Percentiles rank a stretch among this genome's conserved stretches.
Evolutionary conservation across 352 stramenopile genomes (phyloP).

Genomic region (Thalassiosira livingstoniorum): DNA sequence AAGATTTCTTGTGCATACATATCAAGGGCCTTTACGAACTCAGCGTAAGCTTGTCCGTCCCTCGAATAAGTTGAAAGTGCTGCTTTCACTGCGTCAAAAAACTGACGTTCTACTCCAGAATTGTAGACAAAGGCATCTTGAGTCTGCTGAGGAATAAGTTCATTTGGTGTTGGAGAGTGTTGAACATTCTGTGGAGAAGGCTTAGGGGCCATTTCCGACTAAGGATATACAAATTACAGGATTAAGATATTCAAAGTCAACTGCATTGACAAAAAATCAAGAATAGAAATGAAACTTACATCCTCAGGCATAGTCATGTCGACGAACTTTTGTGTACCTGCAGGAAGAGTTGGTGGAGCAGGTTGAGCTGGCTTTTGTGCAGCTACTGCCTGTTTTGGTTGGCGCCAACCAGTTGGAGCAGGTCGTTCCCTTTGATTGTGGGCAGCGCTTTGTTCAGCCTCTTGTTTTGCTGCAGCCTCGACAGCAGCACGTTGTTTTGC

Average conservation of each 20-base stretch:
- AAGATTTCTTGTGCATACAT: constrained; percentile 98
- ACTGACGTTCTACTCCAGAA: constrained; percentile 84
- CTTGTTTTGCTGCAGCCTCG: constrained; percentile 46
- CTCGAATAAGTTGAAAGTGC: constrained; percentile 77
- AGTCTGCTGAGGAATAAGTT: constrained; percentile 11
- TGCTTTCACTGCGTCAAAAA: constrained; percentile 84
- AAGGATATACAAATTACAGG: neutral
- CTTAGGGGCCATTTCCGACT: constrained; percentile 32
- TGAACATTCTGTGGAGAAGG: constrained; percentile 18
- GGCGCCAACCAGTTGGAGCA: constrained; percentile 49
- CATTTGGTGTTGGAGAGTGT: constrained; percentile 4
- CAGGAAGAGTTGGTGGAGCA: constrained; percentile 27
- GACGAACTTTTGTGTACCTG: constrained; percentile 67
- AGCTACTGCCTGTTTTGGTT: constrained; percentile 17
- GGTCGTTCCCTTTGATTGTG: constrained; percentile 21
- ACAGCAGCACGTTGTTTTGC: constrained; percentile 77
- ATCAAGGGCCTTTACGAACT: constrained; percentile 99
- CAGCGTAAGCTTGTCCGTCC: constrained; percentile 90
- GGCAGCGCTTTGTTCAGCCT: constrained; percentile 28
- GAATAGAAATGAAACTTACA: constrained; percentile 36
- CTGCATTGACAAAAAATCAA: constrained; percentile 11
- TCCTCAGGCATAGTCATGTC: constrained; percentile 78
- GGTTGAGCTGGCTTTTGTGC: constrained; percentile 17
- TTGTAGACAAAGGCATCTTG: constrained; percentile 82
- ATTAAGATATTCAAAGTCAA: constrained; percentile 1